Conservation (phyloP, 1,139 yeast genomes). For the Diutina catenulata region DNA sequence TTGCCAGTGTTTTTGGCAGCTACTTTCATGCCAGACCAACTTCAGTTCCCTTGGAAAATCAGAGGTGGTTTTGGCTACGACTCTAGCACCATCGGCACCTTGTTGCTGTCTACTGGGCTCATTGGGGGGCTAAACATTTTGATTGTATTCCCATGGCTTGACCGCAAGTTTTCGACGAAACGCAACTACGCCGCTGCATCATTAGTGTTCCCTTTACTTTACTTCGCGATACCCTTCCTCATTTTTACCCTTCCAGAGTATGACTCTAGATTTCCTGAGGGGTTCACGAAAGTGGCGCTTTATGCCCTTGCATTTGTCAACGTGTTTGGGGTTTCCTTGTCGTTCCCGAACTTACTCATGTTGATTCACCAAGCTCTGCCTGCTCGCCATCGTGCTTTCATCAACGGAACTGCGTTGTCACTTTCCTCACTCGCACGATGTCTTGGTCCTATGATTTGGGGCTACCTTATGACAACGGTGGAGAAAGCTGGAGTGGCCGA, state of each 20-base stretch:
- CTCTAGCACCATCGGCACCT: constrained; percentile 11
- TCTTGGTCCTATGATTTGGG: constrained; percentile 5
- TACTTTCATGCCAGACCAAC: constrained; percentile 18
- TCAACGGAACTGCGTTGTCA: background rate
- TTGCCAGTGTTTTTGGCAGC: constrained; percentile 49
- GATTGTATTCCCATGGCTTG: constrained; percentile 10
- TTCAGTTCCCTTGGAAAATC: constrained; percentile 24
- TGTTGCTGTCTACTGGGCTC: constrained; percentile 11
- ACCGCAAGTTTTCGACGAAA: constrained; percentile 9
- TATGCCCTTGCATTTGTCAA: background rate
- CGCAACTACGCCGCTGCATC: background rate
- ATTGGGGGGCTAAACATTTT: constrained; percentile 11
- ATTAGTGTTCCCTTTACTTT: background rate
- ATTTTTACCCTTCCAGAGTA: constrained; percentile 1
- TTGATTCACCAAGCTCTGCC: background rate
- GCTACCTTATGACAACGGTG: background rate
- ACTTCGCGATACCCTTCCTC: background rate
- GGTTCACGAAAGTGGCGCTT: background rate
- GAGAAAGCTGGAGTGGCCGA: background rate
- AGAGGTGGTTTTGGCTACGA: constrained; percentile 19
- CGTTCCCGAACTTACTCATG: constrained; percentile 1
- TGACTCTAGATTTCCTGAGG: background rate
- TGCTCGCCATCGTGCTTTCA: background rate
- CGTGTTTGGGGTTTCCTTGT: background rate
- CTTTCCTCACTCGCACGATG: background rate